Evolutionary conservation across 148 eudicot genomes (phyloP).

Genomic region (Rhododendron mucronatum): DNA sequence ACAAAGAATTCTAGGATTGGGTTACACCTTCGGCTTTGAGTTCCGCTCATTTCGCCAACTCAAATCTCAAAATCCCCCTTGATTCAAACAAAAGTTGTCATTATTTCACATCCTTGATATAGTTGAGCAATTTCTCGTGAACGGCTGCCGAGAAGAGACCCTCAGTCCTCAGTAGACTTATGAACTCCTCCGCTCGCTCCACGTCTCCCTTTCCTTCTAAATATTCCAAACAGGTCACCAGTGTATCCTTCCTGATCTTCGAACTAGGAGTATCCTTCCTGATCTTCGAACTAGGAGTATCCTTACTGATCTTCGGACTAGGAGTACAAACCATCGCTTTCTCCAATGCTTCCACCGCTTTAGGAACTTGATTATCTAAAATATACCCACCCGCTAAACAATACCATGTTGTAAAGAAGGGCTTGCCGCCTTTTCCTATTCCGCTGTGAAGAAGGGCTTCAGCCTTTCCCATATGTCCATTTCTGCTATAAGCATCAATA

Average conservation of each 20-base stretch:
- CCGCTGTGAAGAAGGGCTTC: conserved; percentile 23
- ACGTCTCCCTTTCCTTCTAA: conserved; percentile 18
- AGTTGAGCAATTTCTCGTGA: conserved; percentile 13
- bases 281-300: too few species aligned
- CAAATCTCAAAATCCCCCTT: neutral
- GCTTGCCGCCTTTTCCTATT: conserved; percentile 24
- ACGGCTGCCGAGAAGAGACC: conserved; percentile 13
- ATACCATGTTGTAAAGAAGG: conserved; percentile 22
- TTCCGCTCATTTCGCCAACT: neutral
- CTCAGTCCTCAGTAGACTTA: conserved; percentile 5
- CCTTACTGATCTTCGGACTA: neutral
- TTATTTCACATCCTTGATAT: neutral
- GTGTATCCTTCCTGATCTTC: conserved; percentile 10
- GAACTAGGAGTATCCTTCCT: neutral
- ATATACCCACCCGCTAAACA: conserved; percentile 24
- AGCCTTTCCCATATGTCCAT: conserved; percentile 29
- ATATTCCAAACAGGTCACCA: conserved; percentile 23
- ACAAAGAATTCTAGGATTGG: too few species aligned
- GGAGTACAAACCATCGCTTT: conserved; percentile 19
- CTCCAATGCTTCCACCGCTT: conserved; percentile 32
- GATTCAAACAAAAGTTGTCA: neutral
- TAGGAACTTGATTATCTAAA: conserved; percentile 15
- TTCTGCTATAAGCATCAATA: conserved; percentile 20
- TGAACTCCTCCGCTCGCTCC: conserved; percentile 23
- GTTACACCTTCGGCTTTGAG: neutral